These are phyloP conservation scores for Coniferiporia weirii DNA, from an alignment of 1,284 basidiomycete genomes.

Conservation along the genomic window DNA sequence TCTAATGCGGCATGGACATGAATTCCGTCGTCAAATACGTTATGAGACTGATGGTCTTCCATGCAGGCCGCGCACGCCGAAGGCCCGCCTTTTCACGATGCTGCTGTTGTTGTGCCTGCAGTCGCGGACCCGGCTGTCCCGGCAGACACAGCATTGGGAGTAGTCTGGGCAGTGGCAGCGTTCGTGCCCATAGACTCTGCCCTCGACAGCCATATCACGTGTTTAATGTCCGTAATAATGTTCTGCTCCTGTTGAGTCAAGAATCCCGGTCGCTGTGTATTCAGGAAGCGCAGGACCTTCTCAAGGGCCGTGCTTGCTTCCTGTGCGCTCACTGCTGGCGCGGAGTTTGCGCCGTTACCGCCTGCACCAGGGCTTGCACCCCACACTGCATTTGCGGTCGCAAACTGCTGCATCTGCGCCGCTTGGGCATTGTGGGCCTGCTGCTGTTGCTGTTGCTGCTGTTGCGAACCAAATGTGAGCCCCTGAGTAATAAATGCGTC, in stretches of 20 bases:
- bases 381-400: not conserved
- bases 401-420: not conserved
- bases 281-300: conserved; percentile 6
- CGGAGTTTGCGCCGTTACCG: not conserved
- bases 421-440: not conserved
- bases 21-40: not conserved
- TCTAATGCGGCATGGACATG: not conserved
- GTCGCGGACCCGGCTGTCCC: not conserved
- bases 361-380: not conserved
- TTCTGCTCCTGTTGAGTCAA: conserved; percentile 10
- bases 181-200: not conserved
- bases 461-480: not conserved
- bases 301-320: conserved; percentile 11
- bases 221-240: conserved; percentile 11
- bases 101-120: not conserved
- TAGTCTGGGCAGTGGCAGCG: not conserved
- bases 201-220: conserved; percentile 8
- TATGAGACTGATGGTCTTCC: not conserved
- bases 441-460: not conserved
- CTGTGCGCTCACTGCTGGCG: not conserved
- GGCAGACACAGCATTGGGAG: not conserved
- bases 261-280: conserved; percentile 6
- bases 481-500: not conserved
- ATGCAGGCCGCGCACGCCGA: not conserved
- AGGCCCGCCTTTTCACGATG: not conserved